A percentile compares a stretch with the other conserved stretches of the same genome.
Evolutionary conservation across 2,329 filamentous ascomycete species (phyloP).

Genomic region (Gliomastix tumulicola): DNA sequence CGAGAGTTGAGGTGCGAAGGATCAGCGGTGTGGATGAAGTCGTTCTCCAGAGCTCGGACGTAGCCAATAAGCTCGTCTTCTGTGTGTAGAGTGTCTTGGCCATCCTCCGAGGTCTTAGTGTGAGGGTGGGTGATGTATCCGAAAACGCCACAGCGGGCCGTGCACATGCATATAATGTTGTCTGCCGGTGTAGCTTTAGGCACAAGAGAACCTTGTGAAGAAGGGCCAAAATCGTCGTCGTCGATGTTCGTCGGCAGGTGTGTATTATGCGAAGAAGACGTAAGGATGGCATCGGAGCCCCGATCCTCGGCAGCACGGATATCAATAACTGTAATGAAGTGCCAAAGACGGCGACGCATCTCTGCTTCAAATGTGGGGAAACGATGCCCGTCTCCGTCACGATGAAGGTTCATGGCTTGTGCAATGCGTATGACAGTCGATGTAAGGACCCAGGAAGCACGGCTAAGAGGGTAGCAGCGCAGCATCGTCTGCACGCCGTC

Average conservation of each 20-base stretch:
- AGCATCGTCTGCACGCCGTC: slow-evolving; percentile 22
- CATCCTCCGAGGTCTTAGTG: slow-evolving; percentile 7
- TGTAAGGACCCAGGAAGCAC: slow-evolving; percentile 33
- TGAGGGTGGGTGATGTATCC: slow-evolving; percentile 28
- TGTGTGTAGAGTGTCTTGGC: slow-evolving; percentile 12
- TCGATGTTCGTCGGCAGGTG: slow-evolving; percentile 44
- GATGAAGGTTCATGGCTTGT: slow-evolving; percentile 33
- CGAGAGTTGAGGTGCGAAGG: slow-evolving; percentile 22
- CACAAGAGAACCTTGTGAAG: slow-evolving; percentile 21
- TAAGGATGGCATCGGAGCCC: slow-evolving; percentile 37
- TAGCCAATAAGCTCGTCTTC: slow-evolving; percentile 32
- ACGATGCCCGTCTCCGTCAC: slow-evolving; percentile 27
- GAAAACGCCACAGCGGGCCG: slow-evolving; percentile 31
- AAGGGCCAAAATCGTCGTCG: slow-evolving; percentile 40
- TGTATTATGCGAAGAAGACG: slow-evolving; percentile 35
- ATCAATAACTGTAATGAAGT: slow-evolving; percentile 57
- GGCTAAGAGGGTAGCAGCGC: slow-evolving; percentile 25
- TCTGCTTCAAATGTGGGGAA: slow-evolving; percentile 46
- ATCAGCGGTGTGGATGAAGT: slow-evolving; percentile 27
- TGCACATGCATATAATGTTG: slow-evolving; percentile 30
- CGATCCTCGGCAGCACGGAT: slow-evolving; percentile 46
- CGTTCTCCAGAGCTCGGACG: slow-evolving; percentile 28
- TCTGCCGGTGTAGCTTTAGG: slow-evolving; percentile 27
- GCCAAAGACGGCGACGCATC: slow-evolving; percentile 55
- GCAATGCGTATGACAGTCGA: slow-evolving; percentile 33